Percentiles rank a stretch among this genome's conserved stretches.
Evolutionary conservation across 2,329 filamentous ascomycete genomes (phyloP).

Genomic region (Penicillium sp.): DNA sequence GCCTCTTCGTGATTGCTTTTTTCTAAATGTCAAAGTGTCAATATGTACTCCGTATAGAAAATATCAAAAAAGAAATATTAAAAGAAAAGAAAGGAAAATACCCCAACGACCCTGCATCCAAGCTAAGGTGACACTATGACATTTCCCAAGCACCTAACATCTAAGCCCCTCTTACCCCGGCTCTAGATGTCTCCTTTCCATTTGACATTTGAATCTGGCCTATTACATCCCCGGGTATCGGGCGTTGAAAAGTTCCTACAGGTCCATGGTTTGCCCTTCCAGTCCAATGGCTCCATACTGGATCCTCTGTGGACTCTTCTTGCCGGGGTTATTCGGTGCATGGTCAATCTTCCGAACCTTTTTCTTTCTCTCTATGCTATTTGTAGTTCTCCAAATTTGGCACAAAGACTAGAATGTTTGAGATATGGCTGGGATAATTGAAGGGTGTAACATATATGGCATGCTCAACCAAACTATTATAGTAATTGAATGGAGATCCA

Average conservation of each 20-base stretch:
- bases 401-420: slow-evolving; percentile 23
- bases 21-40: background rate
- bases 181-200: background rate
- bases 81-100: background rate
- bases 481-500: background rate
- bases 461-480: background rate
- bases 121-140: background rate
- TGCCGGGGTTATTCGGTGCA: background rate
- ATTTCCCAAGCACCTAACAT: background rate
- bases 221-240: slow-evolving; percentile 16
- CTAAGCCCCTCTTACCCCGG: background rate
- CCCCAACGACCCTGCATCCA: background rate
- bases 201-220: slow-evolving; percentile 15
- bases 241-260: slow-evolving; percentile 1
- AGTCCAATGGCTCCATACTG: background rate
- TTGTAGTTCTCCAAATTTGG: slow-evolving; percentile 18
- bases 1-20: slow-evolving; percentile 5
- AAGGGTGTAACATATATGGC: background rate
- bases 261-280: slow-evolving; percentile 7
- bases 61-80: background rate
- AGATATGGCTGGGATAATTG: background rate
- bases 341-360: background rate
- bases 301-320: background rate
- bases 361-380: slow-evolving; percentile 1
- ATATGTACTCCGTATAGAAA: background rate